These are phyloP conservation scores for Linum usitatissimum DNA, from an alignment of 345 rosid species.

Conservation along the genomic window DNA sequence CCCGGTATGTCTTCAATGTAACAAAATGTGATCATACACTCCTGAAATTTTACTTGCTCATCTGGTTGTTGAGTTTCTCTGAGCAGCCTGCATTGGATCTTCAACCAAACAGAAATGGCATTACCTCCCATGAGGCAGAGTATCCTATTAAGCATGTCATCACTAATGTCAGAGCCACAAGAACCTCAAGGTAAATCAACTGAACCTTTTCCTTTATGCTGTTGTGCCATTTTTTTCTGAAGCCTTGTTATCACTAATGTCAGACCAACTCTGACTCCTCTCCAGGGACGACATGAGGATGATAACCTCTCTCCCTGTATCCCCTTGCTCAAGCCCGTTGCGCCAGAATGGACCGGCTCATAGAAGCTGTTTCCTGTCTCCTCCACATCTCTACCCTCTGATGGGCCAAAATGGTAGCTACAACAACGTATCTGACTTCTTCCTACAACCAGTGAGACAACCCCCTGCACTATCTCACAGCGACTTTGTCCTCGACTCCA, in stretches of 20 bases:
- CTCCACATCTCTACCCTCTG: slow-evolving; percentile 51
- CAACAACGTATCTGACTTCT: slow-evolving; percentile 36
- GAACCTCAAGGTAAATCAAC: slow-evolving; percentile 45
- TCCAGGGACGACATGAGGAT: slow-evolving; percentile 61
- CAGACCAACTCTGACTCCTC: slow-evolving; percentile 5
- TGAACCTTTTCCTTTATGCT: background rate
- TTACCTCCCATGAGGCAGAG: slow-evolving; percentile 33
- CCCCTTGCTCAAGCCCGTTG: slow-evolving; percentile 87
- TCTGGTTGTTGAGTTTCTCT: slow-evolving; percentile 13
- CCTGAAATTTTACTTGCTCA: slow-evolving; percentile 1
- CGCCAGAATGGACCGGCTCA: slow-evolving; percentile 50
- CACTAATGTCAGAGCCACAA: slow-evolving; percentile 28
- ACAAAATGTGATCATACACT: background rate
- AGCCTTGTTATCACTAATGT: background rate
- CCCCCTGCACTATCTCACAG: slow-evolving; percentile 22
- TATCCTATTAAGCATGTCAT: slow-evolving; percentile 31
- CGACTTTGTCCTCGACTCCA: slow-evolving; percentile 34
- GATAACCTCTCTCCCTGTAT: slow-evolving; percentile 75
- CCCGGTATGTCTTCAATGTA: slow-evolving; percentile 34
- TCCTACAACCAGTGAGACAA: slow-evolving; percentile 33
- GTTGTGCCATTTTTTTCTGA: background rate
- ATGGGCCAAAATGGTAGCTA: slow-evolving; percentile 38
- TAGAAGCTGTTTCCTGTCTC: slow-evolving; percentile 64
- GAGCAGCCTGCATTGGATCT: slow-evolving; percentile 65
- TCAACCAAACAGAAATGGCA: slow-evolving; percentile 38